Conservation (phyloP, 768 basidiomycete genomes). For the Boletus insuetus region DNA sequence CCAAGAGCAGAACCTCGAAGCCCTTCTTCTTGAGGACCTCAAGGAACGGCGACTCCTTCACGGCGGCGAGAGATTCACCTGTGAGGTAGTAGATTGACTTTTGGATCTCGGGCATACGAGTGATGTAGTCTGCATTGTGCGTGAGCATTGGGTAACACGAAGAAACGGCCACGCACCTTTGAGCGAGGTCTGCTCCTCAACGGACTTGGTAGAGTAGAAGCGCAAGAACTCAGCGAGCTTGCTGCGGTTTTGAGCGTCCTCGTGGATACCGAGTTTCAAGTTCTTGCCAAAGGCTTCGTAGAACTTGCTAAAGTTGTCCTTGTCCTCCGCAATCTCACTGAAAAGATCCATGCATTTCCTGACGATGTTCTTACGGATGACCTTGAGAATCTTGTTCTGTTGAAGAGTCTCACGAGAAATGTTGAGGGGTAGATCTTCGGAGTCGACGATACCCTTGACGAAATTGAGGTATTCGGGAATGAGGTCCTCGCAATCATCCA, state of each 20-base stretch:
- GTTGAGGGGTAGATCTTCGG: conserved; percentile 99
- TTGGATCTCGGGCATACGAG: conserved; percentile 98
- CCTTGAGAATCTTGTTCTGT: conserved; percentile 99
- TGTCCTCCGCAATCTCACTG: conserved; percentile 97
- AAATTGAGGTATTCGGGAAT: conserved; percentile 99
- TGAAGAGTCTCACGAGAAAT: conserved; percentile 99
- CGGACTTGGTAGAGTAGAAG: conserved; percentile 94
- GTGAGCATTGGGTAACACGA: not conserved
- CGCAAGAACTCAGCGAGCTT: conserved; percentile 99
- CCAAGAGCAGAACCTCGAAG: conserved; percentile 95
- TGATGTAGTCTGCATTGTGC: conserved; percentile 80
- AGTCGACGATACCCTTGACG: conserved; percentile 99
- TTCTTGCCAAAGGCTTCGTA: conserved; percentile 99
- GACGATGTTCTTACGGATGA: conserved; percentile 98
- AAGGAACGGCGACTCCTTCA: conserved; percentile 96
- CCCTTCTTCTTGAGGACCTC: conserved; percentile 99
- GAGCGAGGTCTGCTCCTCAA: conserved; percentile 88
- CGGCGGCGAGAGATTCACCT: conserved; percentile 90
- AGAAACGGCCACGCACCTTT: conserved; percentile 59
- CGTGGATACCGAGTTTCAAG: conserved; percentile 99
- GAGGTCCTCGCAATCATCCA: conserved; percentile 99
- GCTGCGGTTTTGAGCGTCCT: conserved; percentile 97
- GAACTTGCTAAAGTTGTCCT: conserved; percentile 97
- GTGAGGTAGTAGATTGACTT: conserved; percentile 99
- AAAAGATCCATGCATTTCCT: conserved; percentile 97